Evolutionary conservation across 2,329 filamentous ascomycete species (phyloP), one percentile per base, ranked within the genome.

Genomic region (Xylaria sp.): DNA sequence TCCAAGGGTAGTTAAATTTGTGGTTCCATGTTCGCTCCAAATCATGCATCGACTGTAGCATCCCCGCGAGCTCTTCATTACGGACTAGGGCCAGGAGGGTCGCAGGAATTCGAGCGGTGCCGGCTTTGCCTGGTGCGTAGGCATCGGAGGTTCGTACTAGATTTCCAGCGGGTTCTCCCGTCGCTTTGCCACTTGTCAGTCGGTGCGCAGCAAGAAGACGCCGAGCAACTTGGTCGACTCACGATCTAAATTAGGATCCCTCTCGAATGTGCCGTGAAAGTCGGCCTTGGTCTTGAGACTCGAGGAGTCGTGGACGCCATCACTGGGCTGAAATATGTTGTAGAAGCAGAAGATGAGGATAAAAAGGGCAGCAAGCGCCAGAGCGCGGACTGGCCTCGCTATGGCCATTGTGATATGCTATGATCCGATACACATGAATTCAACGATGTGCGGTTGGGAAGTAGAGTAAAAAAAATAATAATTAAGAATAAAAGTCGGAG

Each of bases 1-100:
- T 98, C 93, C 96, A 99, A 0, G 96, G 96, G 78, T 99, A 99
- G 84, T 99, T 99, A 88, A 98, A 99, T 79, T 99, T 99, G 85
- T 89, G 85, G 78, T 99, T 99, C 94, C 94, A 99, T 0, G 95
- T 98, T 72, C 92, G 85, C 82, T 99, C 96, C 68, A 99, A 86
- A 77, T 99, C 95, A 64, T 82, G 82, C 93, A 99, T 99, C 30
- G 94, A 93, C 78, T 91, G 88, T 30, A 98, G 84, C 85, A 99
- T 92, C 55, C 91, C 92, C 24, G 89, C 82, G 32, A 98, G 83
- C 83, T 99, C 96, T 78, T 93, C 90, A 77, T 99, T 99, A 69
- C 96, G 91, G 64, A 99, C 96, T 45, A 99, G 88, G 24, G 94
- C 92, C 73, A 99, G 86, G 65, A 99, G 86, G 3, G 96, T 98